Evolutionary conservation across 805 yeast genomes (phyloP).

Genomic region (Sugiyamaella marilandica): DNA sequence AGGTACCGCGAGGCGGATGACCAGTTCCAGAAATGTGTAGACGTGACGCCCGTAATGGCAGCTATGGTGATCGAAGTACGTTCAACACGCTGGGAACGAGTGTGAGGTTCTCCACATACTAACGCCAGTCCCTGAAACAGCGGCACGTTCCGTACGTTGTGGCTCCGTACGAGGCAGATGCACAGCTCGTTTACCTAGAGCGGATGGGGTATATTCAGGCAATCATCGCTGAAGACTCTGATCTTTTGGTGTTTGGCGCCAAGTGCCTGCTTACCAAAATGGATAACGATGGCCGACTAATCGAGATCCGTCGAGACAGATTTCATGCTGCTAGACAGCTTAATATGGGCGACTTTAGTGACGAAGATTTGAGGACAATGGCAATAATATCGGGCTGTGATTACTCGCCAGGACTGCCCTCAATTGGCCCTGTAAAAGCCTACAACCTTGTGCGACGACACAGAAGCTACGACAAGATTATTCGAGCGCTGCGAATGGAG

Average conservation of each 20-base stretch:
- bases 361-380: slow-evolving; percentile 60
- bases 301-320: slow-evolving; percentile 58
- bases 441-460: slow-evolving; percentile 51
- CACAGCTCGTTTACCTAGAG: slow-evolving; percentile 91
- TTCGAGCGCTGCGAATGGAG: slow-evolving; percentile 48
- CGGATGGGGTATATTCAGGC: slow-evolving; percentile 71
- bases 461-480: slow-evolving; percentile 40
- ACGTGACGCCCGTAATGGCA: slow-evolving; percentile 88
- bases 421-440: slow-evolving; percentile 78
- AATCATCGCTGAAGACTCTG: slow-evolving; percentile 91
- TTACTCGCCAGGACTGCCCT: slow-evolving; percentile 80
- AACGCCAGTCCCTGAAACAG: slow-evolving; percentile 38
- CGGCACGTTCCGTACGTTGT: slow-evolving; percentile 67
- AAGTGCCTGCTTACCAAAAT: slow-evolving; percentile 70
- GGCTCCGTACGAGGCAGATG: slow-evolving; percentile 98
- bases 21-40: slow-evolving; percentile 72
- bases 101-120: background rate
- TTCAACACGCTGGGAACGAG: background rate
- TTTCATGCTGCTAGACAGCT: slow-evolving; percentile 46
- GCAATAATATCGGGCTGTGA: slow-evolving; percentile 97
- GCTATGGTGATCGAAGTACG: slow-evolving; percentile 66
- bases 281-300: slow-evolving; percentile 62
- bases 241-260: slow-evolving; percentile 85
- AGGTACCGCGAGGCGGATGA: slow-evolving; percentile 58
- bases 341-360: slow-evolving; percentile 47